phyloP scores from a whole-genome alignment of 352 stramenopile species.

The Phytophthora syringae region DNA sequence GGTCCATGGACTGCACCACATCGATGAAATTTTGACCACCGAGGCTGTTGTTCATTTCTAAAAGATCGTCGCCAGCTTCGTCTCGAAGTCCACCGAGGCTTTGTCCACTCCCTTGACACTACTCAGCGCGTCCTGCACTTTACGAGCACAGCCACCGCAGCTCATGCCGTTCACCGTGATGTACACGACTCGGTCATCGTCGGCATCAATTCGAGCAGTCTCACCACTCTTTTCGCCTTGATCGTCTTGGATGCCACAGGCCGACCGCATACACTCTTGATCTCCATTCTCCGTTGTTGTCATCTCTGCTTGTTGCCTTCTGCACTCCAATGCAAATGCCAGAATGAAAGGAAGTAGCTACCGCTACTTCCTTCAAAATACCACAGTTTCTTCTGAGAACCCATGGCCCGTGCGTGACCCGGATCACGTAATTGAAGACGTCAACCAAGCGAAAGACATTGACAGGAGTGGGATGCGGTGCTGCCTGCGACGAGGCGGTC shows the following conservation, averaged over 20 bases:
- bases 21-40: constrained; percentile 59
- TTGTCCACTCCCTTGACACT: constrained; percentile 60
- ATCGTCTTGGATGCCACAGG: neutral
- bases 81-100: constrained; percentile 77
- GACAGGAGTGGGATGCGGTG: constrained; percentile 31
- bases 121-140: constrained; percentile 82
- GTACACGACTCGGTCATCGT: constrained; percentile 1
- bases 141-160: constrained; percentile 85
- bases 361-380: neutral
- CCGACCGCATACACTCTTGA: neutral
- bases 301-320: neutral
- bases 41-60: constrained; percentile 49
- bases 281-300: neutral
- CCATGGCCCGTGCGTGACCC: neutral
- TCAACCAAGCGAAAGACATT: constrained; percentile 24
- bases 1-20: constrained; percentile 48
- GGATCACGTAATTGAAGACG: constrained; percentile 28
- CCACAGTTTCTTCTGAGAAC: neutral
- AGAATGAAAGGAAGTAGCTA: constrained; percentile 1
- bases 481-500: constrained; percentile 8
- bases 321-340: constrained; percentile 2
- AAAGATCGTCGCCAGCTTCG: constrained; percentile 72
- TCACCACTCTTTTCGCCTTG: neutral
- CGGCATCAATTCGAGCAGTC: neutral
- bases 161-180: constrained; percentile 78